Conservation (phyloP, 2,329 filamentous ascomycete genomes). For the Purpureocillium lavendulum region DNA sequence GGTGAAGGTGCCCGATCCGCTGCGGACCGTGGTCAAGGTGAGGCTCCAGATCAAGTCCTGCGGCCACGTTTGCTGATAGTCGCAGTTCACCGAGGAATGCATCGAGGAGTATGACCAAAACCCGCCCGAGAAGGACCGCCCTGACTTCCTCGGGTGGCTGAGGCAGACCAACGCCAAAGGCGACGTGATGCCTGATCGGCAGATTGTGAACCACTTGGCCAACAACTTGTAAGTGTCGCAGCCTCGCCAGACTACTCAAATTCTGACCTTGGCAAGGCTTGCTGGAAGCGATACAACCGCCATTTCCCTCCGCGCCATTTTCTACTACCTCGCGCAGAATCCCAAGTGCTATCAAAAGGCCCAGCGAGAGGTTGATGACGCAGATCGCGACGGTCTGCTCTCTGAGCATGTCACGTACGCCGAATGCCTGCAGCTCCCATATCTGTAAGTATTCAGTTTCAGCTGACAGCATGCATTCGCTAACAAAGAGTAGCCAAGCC, state of each 20-base stretch:
- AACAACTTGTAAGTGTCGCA: conserved; percentile 8
- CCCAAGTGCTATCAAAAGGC: conserved; percentile 37
- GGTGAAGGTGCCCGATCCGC: conserved; percentile 4
- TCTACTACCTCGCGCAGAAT: conserved; percentile 54
- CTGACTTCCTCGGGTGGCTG: conserved; percentile 1
- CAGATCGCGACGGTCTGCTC: conserved; percentile 32
- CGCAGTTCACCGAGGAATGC: conserved; percentile 1
- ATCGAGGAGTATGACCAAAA: conserved; percentile 1
- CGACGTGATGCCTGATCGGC: conserved; percentile 6
- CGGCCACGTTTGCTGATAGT: background rate
- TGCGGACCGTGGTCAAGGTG: conserved; percentile 1
- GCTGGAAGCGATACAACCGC: conserved; percentile 61
- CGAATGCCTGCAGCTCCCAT: conserved; percentile 48
- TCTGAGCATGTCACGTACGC: conserved; percentile 29
- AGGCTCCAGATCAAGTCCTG: background rate
- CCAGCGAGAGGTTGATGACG: conserved; percentile 45
- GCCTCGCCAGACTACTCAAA: background rate
- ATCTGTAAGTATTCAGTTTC: conserved; percentile 42
- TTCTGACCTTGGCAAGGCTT: conserved; percentile 15
- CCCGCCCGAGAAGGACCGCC: background rate
- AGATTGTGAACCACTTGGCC: conserved; percentile 8
- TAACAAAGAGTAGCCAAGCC: conserved; percentile 1
- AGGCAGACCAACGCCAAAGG: conserved; percentile 3
- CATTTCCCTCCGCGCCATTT: conserved; percentile 49
- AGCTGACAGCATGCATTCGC: background rate